phyloP scores from a whole-genome alignment of 2,329 filamentous ascomycete genomes.

The Trichophyton mentagrophytes region DNA sequence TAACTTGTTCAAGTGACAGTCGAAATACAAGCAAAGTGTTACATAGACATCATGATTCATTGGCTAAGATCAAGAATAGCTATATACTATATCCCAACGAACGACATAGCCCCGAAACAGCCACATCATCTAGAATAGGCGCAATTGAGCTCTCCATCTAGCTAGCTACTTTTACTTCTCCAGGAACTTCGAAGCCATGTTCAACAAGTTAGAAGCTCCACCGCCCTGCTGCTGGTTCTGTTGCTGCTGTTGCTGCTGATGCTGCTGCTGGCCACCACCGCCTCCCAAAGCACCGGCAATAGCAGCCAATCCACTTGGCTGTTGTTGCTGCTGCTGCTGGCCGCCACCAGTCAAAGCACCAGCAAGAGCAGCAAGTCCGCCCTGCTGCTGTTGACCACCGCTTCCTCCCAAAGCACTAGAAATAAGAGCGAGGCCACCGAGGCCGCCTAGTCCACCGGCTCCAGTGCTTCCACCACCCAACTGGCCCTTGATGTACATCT shows the following conservation, averaged over 20 bases:
- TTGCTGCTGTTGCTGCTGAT: not conserved
- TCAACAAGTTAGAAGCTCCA: constrained; percentile 8
- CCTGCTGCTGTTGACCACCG: not conserved
- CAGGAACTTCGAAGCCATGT: constrained; percentile 21
- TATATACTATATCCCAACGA: not conserved
- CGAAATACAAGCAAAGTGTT: not conserved
- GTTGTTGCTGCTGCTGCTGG: not conserved
- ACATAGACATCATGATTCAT: not conserved
- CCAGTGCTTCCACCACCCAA: constrained; percentile 39
- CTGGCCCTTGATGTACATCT: constrained; percentile 80
- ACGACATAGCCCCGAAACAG: not conserved
- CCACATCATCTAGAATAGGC: not conserved
- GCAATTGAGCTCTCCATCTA: not conserved
- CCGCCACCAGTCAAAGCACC: constrained; percentile 20
- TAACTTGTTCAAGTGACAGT: not conserved
- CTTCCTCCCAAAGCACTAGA: constrained; percentile 30
- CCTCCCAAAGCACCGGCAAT: constrained; percentile 36
- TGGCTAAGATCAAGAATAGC: not conserved
- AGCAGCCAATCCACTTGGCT: constrained; percentile 33
- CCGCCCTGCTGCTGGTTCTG: not conserved
- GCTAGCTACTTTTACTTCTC: not conserved
- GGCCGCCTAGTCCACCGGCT: constrained; percentile 27
- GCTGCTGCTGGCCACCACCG: not conserved
- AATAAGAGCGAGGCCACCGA: constrained; percentile 36
- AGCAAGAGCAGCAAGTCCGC: constrained; percentile 41